A percentile compares a stretch with the other conserved stretches of the same genome.
Conservation (phyloP, 345 rosid genomes). For the Eucalyptus cloeziana region DNA sequence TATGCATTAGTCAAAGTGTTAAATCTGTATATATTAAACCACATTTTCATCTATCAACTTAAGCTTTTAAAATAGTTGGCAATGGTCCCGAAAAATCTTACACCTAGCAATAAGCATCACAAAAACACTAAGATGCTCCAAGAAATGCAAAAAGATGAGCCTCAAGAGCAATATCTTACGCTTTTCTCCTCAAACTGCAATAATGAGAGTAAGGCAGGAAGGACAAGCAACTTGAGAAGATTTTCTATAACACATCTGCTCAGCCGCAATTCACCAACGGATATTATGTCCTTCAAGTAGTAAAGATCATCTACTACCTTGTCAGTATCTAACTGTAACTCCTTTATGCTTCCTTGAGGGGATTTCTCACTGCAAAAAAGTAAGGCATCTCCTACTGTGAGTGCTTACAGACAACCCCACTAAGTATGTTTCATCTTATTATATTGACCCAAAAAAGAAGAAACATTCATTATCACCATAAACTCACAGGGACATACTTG, state of each 20-base stretch:
- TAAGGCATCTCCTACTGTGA: background rate
- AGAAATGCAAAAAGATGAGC: background rate
- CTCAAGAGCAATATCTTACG: slow-evolving; percentile 21
- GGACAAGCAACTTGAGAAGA: slow-evolving; percentile 32
- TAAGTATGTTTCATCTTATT: background rate
- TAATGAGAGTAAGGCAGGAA: slow-evolving; percentile 38
- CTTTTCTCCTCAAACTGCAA: slow-evolving; percentile 19
- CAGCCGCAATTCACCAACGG: slow-evolving; percentile 31
- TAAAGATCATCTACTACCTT: slow-evolving; percentile 52
- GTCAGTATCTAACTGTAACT: slow-evolving; percentile 32
- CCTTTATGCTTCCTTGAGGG: slow-evolving; percentile 9
- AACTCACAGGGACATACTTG: slow-evolving; percentile 16
- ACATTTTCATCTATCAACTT: background rate
- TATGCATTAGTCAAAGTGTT: background rate
- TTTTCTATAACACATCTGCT: slow-evolving; percentile 27
- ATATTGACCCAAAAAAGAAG: background rate
- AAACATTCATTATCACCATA: background rate
- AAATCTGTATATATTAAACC: background rate
- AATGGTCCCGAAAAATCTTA: background rate
- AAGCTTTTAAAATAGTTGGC: background rate
- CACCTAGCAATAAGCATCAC: background rate
- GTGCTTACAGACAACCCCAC: background rate
- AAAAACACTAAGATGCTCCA: background rate
- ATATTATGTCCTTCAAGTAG: slow-evolving; percentile 53
- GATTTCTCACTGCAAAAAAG: slow-evolving; percentile 24